A percentile compares a stretch with the other conserved stretches of the same genome.
Evolutionary conservation across 345 rosid genomes (phyloP).

Genomic region (Eucalyptus sp.): DNA sequence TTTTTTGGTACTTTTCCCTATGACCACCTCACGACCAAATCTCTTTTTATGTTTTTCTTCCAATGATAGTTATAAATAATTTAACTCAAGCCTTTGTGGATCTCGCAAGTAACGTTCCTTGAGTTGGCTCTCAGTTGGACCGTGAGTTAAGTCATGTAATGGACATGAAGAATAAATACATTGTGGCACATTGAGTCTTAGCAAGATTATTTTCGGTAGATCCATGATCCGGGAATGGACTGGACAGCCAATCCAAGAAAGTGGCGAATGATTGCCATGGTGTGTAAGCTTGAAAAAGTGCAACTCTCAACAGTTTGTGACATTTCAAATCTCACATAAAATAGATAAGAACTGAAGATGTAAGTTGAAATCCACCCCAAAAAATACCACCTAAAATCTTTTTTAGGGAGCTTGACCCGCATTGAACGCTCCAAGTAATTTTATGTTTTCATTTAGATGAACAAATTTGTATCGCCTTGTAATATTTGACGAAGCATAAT

Average conservation of each 20-base stretch:
- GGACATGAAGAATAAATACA: no score
- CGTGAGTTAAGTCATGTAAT: neutral
- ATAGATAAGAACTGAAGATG: neutral
- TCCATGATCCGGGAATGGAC: neutral
- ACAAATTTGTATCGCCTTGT: neutral
- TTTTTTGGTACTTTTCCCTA: no score
- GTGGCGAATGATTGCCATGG: fast-evolving
- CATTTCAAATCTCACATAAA: neutral
- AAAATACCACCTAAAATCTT: neutral
- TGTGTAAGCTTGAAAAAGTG: neutral
- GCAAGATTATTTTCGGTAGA: neutral
- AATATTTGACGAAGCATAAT: no score
- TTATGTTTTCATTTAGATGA: neutral
- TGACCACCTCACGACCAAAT: neutral
- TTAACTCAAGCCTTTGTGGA: neutral
- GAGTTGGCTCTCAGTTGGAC: neutral
- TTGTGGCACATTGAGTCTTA: fast-evolving
- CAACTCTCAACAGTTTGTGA: fast-evolving
- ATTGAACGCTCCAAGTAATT: fast-evolving
- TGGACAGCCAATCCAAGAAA: neutral
- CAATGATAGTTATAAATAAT: neutral
- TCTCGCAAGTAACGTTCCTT: no score
- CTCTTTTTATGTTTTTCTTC: neutral
- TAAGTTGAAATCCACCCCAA: no score
- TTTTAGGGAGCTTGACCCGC: neutral